phyloP scores from a whole-genome alignment of 192 early-diverging fungal species.

The Coemansia javaensis region DNA sequence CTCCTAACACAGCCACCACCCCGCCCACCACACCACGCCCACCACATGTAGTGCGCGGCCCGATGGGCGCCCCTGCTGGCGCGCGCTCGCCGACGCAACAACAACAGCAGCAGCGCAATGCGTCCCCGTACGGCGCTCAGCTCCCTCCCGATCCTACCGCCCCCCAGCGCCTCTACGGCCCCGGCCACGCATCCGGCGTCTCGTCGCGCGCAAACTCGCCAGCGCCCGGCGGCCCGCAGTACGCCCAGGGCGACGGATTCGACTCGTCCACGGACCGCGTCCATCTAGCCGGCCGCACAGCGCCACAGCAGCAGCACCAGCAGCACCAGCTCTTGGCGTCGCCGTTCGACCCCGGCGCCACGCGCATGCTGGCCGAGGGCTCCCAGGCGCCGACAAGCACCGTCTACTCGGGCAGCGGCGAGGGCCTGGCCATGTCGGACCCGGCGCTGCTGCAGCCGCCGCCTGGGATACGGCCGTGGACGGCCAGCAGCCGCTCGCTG shows the following conservation, averaged over 20 bases:
- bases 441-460: slow-evolving; percentile 5
- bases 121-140: slow-evolving; percentile 6
- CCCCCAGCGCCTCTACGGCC: slow-evolving; percentile 2
- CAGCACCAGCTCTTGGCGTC: slow-evolving; percentile 3
- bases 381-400: slow-evolving; percentile 1
- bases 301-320: slow-evolving; percentile 12
- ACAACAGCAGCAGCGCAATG: slow-evolving; percentile 11
- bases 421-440: slow-evolving; percentile 9
- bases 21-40: not conserved
- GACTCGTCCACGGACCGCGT: slow-evolving; percentile 35
- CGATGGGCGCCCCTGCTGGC: not conserved
- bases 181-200: slow-evolving; percentile 1
- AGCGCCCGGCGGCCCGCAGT: slow-evolving; percentile 6
- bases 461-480: slow-evolving; percentile 32
- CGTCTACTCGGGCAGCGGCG: slow-evolving; percentile 27
- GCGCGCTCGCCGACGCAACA: too few species aligned
- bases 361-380: too few species aligned
- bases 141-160: slow-evolving; percentile 8
- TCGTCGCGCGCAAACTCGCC: slow-evolving; percentile 14
- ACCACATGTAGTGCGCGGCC: slow-evolving; percentile 23
- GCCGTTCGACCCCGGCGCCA: slow-evolving; percentile 2
- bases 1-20: slow-evolving; percentile 1
- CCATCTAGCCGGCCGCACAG: slow-evolving; percentile 2
- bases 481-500: slow-evolving; percentile 38
- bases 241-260: slow-evolving; percentile 31